These are phyloP conservation scores for Bocquillonia castaneifolia DNA, from an alignment of 441 rosid genomes.

Conservation along the genomic window DNA sequence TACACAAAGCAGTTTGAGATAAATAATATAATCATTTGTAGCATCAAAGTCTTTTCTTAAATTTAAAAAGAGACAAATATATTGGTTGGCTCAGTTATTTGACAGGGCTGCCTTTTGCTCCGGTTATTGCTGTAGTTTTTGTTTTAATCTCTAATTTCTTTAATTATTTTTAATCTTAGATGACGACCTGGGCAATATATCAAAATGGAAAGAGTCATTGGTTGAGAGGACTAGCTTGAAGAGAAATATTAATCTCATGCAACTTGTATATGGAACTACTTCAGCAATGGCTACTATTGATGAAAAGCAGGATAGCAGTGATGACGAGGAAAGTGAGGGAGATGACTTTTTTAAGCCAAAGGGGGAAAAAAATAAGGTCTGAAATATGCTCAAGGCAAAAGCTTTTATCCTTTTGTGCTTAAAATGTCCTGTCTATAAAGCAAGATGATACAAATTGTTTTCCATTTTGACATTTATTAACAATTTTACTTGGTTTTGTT, in stretches of 20 bases:
- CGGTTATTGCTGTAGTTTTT: neutral
- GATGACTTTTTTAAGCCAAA: conserved; percentile 88
- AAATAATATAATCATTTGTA: neutral
- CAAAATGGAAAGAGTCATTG: conserved; percentile 82
- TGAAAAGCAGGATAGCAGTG: conserved; percentile 42
- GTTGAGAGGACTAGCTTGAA: conserved; percentile 48
- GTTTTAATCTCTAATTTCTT: neutral
- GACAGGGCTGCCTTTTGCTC: neutral
- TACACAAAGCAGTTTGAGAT: neutral
- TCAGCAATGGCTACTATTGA: conserved; percentile 29
- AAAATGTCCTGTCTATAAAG: neutral
- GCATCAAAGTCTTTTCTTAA: neutral
- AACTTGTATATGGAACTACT: conserved; percentile 68
- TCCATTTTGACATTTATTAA: neutral
- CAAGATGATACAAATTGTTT: neutral
- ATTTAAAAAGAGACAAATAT: neutral
- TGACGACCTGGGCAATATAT: conserved; percentile 57
- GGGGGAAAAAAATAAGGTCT: conserved; percentile 67
- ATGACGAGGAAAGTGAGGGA: conserved; percentile 54
- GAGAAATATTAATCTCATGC: conserved; percentile 56
- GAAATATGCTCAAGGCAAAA: neutral
- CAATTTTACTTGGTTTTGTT: conserved; percentile 13
- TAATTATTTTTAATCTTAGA: conserved; percentile 29
- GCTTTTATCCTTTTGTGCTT: neutral
- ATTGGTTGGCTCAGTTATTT: neutral